Percentiles rank a stretch among this genome's conserved stretches.
Evolutionary conservation across 1,139 yeast species (phyloP).

Genomic region (Taiozyma sp.): DNA sequence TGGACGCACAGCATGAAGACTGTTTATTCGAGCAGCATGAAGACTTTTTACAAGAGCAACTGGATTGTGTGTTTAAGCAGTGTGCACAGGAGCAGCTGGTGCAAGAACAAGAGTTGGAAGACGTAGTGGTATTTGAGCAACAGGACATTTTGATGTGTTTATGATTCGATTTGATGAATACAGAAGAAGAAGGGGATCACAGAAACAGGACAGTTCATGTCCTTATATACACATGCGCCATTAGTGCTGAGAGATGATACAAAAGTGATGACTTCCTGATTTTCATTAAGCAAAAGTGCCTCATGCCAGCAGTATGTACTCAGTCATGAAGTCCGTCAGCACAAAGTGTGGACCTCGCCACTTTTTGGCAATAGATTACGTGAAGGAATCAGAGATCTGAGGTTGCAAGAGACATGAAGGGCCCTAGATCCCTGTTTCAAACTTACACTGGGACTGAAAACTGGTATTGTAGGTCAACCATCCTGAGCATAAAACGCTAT

Average conservation of each 20-base stretch:
- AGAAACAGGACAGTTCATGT: neutral
- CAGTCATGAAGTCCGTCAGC: neutral
- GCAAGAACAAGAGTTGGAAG: neutral
- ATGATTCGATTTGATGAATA: neutral
- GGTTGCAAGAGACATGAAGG: too few species aligned
- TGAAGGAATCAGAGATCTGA: too few species aligned
- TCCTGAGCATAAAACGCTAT: too few species aligned
- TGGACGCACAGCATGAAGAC: neutral
- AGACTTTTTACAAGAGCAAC: neutral
- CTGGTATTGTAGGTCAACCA: too few species aligned
- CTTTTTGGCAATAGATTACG: neutral
- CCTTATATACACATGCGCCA: neutral
- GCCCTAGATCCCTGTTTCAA: too few species aligned
- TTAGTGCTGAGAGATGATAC: neutral
- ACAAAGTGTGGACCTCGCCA: neutral
- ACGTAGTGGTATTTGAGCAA: neutral
- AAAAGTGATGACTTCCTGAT: neutral
- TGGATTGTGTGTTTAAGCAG: neutral
- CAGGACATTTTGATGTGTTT: neutral
- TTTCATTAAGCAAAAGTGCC: neutral
- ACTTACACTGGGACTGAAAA: too few species aligned
- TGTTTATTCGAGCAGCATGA: neutral
- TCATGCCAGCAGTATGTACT: neutral
- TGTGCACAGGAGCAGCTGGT: neutral
- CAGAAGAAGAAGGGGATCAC: neutral